These are phyloP conservation scores for Pseudonectria foliicola DNA, from an alignment of 2,329 filamentous ascomycete species.

Conservation along the genomic window DNA sequence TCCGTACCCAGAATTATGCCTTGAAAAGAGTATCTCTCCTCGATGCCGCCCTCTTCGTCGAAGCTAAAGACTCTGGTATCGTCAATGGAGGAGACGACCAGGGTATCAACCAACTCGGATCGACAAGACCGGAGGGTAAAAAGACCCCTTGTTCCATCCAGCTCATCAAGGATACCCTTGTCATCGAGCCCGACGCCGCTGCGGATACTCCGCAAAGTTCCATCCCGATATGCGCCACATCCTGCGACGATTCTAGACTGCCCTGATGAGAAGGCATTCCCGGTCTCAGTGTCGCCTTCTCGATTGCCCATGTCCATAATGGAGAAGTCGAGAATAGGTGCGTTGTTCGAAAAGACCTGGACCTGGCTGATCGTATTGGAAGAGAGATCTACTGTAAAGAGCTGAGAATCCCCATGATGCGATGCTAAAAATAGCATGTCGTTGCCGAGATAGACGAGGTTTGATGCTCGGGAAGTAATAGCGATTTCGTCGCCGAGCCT, in stretches of 20 bases:
- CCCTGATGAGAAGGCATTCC: slow-evolving; percentile 88
- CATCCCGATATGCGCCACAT: slow-evolving; percentile 83
- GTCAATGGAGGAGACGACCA: slow-evolving; percentile 73
- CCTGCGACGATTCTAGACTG: slow-evolving; percentile 91
- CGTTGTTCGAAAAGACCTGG: slow-evolving; percentile 69
- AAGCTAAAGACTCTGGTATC: slow-evolving; percentile 83
- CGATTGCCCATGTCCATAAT: slow-evolving; percentile 94
- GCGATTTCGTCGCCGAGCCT: slow-evolving; percentile 19
- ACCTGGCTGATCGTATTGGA: slow-evolving; percentile 51
- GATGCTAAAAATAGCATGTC: slow-evolving; percentile 80
- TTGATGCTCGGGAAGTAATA: slow-evolving; percentile 65
- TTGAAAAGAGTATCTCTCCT: slow-evolving; percentile 73
- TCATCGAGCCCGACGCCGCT: slow-evolving; percentile 93
- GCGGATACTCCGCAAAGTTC: slow-evolving; percentile 79
- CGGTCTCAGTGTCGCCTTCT: slow-evolving; percentile 63
- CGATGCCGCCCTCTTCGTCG: slow-evolving; percentile 65
- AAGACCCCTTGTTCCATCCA: slow-evolving; percentile 65
- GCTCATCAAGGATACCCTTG: slow-evolving; percentile 70
- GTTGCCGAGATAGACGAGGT: slow-evolving; percentile 68
- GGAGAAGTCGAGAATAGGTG: slow-evolving; percentile 85
- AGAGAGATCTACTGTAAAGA: slow-evolving; percentile 52
- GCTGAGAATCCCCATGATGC: slow-evolving; percentile 85
- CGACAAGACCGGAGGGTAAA: slow-evolving; percentile 57
- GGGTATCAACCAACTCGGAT: slow-evolving; percentile 52
- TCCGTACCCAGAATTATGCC: slow-evolving; percentile 62